Base-by-base conservation (phyloP, 371 early-diverging fungal genomes). In the Mortierella sp. region DNA sequence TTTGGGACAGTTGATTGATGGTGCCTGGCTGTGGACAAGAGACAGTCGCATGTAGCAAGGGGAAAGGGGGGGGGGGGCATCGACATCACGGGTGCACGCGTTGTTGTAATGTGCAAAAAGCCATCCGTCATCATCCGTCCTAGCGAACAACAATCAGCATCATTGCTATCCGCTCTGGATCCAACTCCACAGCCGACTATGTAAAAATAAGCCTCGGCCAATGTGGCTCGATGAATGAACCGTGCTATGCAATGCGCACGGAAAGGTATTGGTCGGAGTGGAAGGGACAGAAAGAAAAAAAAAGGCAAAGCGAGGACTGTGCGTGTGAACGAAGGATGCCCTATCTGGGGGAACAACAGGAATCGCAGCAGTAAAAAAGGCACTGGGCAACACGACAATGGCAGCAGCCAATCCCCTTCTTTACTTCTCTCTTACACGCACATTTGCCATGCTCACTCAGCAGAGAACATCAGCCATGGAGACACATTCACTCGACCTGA, bases 401-500 rank as follows among this genome's bases (percentile, higher is more conserved):
- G 34, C 31, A 34, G n/a, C 28, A 26, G 10, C 0, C n/a, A n/a
- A n/a, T n/a, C 19, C 16, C 31, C 34, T 34, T 19, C 34, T 5
- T 31, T 57, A 28, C 28, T 19, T 54, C 54, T 8, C 54, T 54
- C n/a, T n/a, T n/a, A 0, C 54, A 54, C 26, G 8, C 55, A 5
- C 5, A 54, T n/a, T 10, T 13, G 5, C 61, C 8, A 61, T 61
- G 61, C 61, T 61, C 61, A 61, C 21, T n/a, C 69, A 8, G 16
- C 46, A 55, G 40, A 55, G 40, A 43, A 43, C 44, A 26, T 28
- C 61, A 54, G 37, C 2, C 19, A 19, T 14, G 28, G 59, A 59
- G 28, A 16, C 34, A 43, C 48, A 48, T 31, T 34, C 26, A 13
- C 51, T 82, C 31, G 57, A 76, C 43, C 37, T 83, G 59, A 75